These are phyloP conservation scores for Fusarium sp. DNA, from an alignment of 2,329 filamentous ascomycete genomes.

Conservation along the genomic window DNA sequence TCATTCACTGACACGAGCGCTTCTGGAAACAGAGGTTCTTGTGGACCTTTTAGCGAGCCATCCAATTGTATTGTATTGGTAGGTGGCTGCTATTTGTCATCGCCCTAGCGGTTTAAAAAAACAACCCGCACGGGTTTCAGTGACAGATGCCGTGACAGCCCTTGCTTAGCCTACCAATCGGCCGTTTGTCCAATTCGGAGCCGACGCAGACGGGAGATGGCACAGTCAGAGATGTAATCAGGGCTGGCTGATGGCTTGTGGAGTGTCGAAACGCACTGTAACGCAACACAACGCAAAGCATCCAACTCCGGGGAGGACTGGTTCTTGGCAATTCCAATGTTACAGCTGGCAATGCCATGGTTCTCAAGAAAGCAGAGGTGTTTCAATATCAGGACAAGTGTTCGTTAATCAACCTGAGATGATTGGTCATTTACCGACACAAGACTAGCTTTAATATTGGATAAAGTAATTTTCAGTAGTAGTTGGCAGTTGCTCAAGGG, in stretches of 20 bases:
- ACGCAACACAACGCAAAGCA: background rate
- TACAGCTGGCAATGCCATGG: background rate
- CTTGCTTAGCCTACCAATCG: constrained; percentile 13
- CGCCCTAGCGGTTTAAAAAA: background rate
- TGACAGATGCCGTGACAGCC: constrained; percentile 8
- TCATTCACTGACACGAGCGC: constrained; percentile 16
- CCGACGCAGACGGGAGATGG: constrained; percentile 14
- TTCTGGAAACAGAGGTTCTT: constrained; percentile 8
- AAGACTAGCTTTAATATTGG: background rate
- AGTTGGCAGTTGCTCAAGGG: background rate
- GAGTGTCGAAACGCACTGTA: background rate
- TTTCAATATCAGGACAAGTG: background rate
- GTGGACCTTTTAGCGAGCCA: constrained; percentile 2
- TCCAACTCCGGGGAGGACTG: constrained; percentile 1
- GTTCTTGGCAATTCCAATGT: constrained; percentile 11
- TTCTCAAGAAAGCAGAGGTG: background rate
- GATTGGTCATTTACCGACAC: background rate
- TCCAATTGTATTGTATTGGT: constrained; percentile 2
- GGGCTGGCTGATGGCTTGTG: background rate
- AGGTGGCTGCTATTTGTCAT: background rate
- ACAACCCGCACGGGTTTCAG: background rate
- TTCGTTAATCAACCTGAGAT: background rate
- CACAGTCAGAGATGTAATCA: background rate
- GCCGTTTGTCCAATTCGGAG: constrained; percentile 25
- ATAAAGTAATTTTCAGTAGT: background rate